Base-by-base conservation (phyloP, 2,329 filamentous ascomycete genomes). In the Ascochyta rabiei region DNA sequence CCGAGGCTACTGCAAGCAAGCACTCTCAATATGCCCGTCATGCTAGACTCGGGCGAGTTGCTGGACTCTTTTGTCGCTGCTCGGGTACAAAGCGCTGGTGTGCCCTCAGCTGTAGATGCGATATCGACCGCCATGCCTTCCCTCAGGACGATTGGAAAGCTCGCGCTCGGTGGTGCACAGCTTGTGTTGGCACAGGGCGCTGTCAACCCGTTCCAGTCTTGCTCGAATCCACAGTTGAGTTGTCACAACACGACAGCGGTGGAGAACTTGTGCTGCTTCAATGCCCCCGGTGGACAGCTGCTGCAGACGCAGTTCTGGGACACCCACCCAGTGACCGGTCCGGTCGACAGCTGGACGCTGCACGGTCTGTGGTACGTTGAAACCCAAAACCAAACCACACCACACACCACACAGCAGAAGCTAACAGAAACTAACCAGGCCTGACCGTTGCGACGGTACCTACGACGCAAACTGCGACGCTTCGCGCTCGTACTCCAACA, bases 301-400 rank as follows among this genome's bases (percentile, higher is more conserved):
- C 80, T 91, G 4, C 84, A 86, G 72, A 91, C 89, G 2, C 89
- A 92, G 65, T 91, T 92, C 76, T 92, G 89, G 89, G 89, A 92
- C 67, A 83, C 85, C 0, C 70, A 82, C 53, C 88, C 88, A 1
- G 77, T 81, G 1, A 82, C 85, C 4, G 88, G 89, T 0, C 88
- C 89, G 2, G 75, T 74, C 44, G 83, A 90, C 68, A 86, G 84
- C 6, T 93, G 89, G 89, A 91, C 88, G 1, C 82, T 91, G 35
- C 89, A 91, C 68, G 88, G 88, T 1, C 79, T 91, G 8, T 89
- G 83, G 81, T 82, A 70, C 34, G 75, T 60, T n/a, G 43, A 24
- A 26, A 19, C n/a, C n/a, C 35, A 15, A 6, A 16, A 10, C 13
- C 23, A 21, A 15, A 23, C 2, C 15, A n/a, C n/a, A n/a, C n/a